phyloP scores from a whole-genome alignment of 2,329 filamentous ascomycete species.

The Sarocladiaceae sp. region DNA sequence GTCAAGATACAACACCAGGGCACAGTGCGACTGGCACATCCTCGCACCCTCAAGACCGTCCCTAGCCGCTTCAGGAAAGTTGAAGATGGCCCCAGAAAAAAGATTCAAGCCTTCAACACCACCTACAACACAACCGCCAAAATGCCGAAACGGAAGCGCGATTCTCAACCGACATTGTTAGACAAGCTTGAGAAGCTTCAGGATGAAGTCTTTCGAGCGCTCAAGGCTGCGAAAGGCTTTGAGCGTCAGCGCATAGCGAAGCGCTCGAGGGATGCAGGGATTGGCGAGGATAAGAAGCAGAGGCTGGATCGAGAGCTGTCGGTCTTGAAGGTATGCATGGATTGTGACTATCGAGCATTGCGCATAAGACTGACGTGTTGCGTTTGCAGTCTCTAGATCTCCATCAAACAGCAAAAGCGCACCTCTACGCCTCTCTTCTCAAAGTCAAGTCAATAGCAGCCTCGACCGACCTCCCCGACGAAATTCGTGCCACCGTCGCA shows the following conservation, averaged over 20 bases:
- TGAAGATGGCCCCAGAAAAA: conserved; percentile 10
- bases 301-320: conserved; percentile 59
- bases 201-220: conserved; percentile 59
- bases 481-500: conserved; percentile 40
- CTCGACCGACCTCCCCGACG: conserved; percentile 44
- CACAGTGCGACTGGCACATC: not conserved
- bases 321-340: conserved; percentile 44
- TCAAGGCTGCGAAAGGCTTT: conserved; percentile 71
- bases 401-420: conserved; percentile 51
- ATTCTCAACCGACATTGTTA: conserved; percentile 38
- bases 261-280: conserved; percentile 44
- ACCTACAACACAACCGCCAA: conserved; percentile 6
- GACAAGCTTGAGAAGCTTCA: conserved; percentile 50
- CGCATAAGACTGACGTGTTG: not conserved
- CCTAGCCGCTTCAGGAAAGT: conserved; percentile 7
- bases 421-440: conserved; percentile 50
- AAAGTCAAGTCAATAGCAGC: conserved; percentile 50
- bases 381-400: conserved; percentile 48
- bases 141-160: conserved; percentile 58
- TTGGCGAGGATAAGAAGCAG: conserved; percentile 44
- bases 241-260: conserved; percentile 74
- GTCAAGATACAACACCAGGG: not conserved
- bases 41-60: not conserved
- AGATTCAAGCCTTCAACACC: not conserved
- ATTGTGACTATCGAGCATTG: not conserved